A percentile compares a stretch with the other conserved stretches of the same genome.
Evolutionary conservation across 208 protist genomes (phyloP).

Genomic region (Leishmania aethiopica): DNA sequence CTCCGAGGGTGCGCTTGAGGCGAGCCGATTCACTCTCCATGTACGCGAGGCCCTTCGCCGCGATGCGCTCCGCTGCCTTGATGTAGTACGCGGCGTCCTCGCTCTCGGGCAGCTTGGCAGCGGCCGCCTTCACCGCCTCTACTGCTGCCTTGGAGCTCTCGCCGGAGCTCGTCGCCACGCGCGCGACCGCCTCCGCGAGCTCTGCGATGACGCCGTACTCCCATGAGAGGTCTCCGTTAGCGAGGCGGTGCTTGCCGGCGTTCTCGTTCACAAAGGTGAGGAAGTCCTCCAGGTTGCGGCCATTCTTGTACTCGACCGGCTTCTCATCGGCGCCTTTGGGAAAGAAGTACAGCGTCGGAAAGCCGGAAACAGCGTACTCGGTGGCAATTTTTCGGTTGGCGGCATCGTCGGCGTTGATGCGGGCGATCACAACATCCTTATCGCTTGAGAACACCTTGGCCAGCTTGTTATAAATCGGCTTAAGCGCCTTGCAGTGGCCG

Average conservation of each 20-base stretch:
- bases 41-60: conserved; percentile 34
- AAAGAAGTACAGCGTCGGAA: conserved; percentile 71
- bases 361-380: conserved; percentile 50
- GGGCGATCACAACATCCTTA: conserved; percentile 75
- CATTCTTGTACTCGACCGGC: conserved; percentile 52
- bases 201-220: conserved; percentile 42
- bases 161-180: conserved; percentile 9
- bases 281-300: conserved; percentile 52
- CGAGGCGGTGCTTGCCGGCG: conserved; percentile 42
- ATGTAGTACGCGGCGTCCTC: conserved; percentile 39
- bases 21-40: conserved; percentile 48
- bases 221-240: conserved; percentile 53
- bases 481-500: conserved; percentile 90
- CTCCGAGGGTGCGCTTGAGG: conserved; percentile 34
- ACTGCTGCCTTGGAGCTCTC: conserved; percentile 20
- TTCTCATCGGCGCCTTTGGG: conserved; percentile 38
- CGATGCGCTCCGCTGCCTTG: conserved; percentile 39
- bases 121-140: conserved; percentile 18
- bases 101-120: background rate
- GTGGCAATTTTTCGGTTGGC: conserved; percentile 27
- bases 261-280: conserved; percentile 68
- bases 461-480: conserved; percentile 53
- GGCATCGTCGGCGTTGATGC: conserved; percentile 53
- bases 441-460: conserved; percentile 55
- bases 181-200: conserved; percentile 28